These are phyloP conservation scores for Pterothamnion heteromorphum DNA, from an alignment of 31 red algal species.

Conservation along the genomic window DNA sequence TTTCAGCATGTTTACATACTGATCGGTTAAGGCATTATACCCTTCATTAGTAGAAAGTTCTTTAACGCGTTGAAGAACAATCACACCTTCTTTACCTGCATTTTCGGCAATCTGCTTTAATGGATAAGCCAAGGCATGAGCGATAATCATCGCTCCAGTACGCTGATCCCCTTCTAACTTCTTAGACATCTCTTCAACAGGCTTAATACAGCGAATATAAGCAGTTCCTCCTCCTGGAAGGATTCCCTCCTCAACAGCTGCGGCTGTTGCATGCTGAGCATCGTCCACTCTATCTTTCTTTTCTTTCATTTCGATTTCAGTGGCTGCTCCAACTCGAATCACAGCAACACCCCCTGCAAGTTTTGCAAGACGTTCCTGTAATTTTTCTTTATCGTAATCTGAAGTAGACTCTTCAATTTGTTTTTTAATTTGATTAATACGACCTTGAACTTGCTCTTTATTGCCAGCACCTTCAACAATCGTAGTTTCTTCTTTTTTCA, in stretches of 20 bases:
- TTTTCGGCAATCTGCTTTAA: constrained; percentile 85
- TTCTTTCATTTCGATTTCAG: constrained; percentile 85
- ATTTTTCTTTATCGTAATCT: constrained; percentile 99
- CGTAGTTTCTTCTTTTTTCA: constrained; percentile 97
- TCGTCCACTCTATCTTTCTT: constrained; percentile 87
- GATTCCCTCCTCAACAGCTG: constrained; percentile 98
- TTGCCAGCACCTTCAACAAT: constrained; percentile 77
- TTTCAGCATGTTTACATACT: constrained; percentile 76
- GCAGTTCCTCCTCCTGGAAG: constrained; percentile 98
- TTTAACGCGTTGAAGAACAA: constrained; percentile 78
- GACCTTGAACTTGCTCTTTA: constrained; percentile 58
- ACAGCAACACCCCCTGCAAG: constrained; percentile 88
- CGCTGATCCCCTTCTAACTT: constrained; percentile 71
- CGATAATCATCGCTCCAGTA: constrained; percentile 71
- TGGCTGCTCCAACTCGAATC: constrained; percentile 87
- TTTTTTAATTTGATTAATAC: constrained; percentile 78
- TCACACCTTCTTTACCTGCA: constrained; percentile 82
- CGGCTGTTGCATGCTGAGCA: constrained; percentile 90
- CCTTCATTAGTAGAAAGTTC: constrained; percentile 66
- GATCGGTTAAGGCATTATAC: constrained; percentile 82
- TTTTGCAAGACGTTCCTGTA: constrained; percentile 95
- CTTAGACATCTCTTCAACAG: constrained; percentile 1
- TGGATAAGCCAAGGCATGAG: constrained; percentile 70
- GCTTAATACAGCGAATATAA: constrained; percentile 51
- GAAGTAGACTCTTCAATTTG: constrained; percentile 66